Conservation (phyloP, 768 basidiomycete genomes). For the Podaxis mareebaensis region DNA sequence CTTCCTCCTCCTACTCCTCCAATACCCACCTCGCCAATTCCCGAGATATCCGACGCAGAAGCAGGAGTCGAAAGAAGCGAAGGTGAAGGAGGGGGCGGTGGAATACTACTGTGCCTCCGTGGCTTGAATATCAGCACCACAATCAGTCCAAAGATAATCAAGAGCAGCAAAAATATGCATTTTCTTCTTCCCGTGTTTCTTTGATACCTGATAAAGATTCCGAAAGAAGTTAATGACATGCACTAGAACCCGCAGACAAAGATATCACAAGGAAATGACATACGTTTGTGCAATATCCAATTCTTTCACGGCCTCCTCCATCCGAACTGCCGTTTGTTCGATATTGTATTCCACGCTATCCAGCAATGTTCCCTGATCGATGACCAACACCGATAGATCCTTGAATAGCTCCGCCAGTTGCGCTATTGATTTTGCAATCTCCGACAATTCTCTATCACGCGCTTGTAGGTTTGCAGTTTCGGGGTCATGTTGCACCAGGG, state of each 20-base stretch:
- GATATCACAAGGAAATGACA: conserved; percentile 27
- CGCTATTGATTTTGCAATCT: conserved; percentile 91
- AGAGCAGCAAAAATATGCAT: conserved; percentile 88
- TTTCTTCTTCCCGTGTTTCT: conserved; percentile 89
- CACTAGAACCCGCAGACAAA: conserved; percentile 8
- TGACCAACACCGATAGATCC: conserved; percentile 89
- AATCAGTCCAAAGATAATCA: conserved; percentile 87
- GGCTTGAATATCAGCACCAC: conserved; percentile 94
- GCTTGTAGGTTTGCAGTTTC: conserved; percentile 39
- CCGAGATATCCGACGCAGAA: conserved; percentile 9
- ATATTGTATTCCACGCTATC: conserved; percentile 98
- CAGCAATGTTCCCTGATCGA: conserved; percentile 96
- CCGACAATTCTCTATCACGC: conserved; percentile 71
- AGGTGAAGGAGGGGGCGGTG: conserved; percentile 27
- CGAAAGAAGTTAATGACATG: conserved; percentile 13
- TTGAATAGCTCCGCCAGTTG: conserved; percentile 95
- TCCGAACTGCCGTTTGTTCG: conserved; percentile 82
- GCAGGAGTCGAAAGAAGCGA: conserved; percentile 15
- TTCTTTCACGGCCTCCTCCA: conserved; percentile 84
- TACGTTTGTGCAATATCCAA: conserved; percentile 81
- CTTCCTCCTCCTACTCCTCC: not conserved
- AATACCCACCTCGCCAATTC: conserved; percentile 12
- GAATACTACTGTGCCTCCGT: conserved; percentile 45
- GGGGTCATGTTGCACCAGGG: conserved; percentile 40
- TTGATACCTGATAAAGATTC: conserved; percentile 68